Conservation (phyloP, 139 green algal genomes). For the Closterium sp. region DNA sequence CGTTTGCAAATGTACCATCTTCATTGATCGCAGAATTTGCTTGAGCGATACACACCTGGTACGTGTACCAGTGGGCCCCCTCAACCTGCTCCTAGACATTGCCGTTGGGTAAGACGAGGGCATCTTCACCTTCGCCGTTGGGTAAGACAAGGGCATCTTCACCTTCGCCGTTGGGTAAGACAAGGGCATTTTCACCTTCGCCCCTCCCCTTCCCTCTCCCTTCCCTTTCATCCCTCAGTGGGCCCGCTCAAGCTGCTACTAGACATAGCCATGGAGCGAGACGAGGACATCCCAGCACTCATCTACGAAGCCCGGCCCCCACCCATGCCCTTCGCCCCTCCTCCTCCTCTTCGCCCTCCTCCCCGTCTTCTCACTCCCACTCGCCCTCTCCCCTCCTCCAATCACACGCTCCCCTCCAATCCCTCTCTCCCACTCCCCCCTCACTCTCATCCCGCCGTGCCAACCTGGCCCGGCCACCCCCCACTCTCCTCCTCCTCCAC, state of each 20-base stretch:
- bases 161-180: no score
- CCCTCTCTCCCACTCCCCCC: no score
- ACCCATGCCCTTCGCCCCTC: neutral
- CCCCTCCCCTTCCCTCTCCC: no score
- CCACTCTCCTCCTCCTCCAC: neutral
- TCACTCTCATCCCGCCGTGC: neutral
- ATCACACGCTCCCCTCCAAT: neutral
- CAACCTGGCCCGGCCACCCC: neutral
- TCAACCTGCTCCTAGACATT: slow-evolving; percentile 81
- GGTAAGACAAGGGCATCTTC: no score
- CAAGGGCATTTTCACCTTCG: no score
- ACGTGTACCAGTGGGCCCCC: neutral
- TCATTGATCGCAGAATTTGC: no score
- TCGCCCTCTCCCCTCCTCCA: neutral
- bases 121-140: no score
- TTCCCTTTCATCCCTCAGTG: no score
- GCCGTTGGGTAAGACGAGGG: slow-evolving; percentile 83
- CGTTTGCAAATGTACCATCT: no score
- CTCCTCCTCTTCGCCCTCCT: neutral
- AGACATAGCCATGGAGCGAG: slow-evolving; percentile 81
- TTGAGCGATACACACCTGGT: no score
- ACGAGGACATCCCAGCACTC: slow-evolving; percentile 89
- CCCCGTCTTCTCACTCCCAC: neutral
- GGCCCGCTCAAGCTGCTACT: slow-evolving; percentile 68
- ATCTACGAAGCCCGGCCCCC: slow-evolving; percentile 85